phyloP scores from a whole-genome alignment of 1,139 yeast species.

The Yamadazyma songkhlaensis region DNA sequence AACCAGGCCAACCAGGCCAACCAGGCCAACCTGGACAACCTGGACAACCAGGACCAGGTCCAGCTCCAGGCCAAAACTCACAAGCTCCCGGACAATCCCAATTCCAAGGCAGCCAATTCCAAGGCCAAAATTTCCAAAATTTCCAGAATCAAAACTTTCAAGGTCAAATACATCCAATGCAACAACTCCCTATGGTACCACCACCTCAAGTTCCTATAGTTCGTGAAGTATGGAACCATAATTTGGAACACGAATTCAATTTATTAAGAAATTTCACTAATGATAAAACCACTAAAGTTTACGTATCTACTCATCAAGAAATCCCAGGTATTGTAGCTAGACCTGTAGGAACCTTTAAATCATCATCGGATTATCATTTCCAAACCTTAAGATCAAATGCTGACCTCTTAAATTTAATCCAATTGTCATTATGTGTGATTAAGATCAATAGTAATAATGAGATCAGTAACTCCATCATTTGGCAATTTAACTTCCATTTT shows the following conservation, averaged over 20 bases:
- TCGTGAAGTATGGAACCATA: slow-evolving; percentile 82
- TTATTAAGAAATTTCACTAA: slow-evolving; percentile 64
- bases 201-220: slow-evolving; percentile 34
- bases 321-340: slow-evolving; percentile 96
- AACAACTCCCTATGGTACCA: slow-evolving; percentile 6
- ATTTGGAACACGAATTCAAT: slow-evolving; percentile 78
- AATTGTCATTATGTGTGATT: slow-evolving; percentile 80
- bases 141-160: slow-evolving; percentile 8
- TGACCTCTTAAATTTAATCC: slow-evolving; percentile 81
- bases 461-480: slow-evolving; percentile 63
- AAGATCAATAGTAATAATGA: slow-evolving; percentile 67
- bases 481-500: slow-evolving; percentile 94
- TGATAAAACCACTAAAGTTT: slow-evolving; percentile 56
- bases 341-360: slow-evolving; percentile 92
- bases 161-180: slow-evolving; percentile 3
- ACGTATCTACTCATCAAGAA: slow-evolving; percentile 81
- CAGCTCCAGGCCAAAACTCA: slow-evolving; percentile 8
- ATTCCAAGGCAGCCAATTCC: too few species aligned
- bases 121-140: background rate
- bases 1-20: slow-evolving; percentile 18
- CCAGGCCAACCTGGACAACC: slow-evolving; percentile 8
- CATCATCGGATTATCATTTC: slow-evolving; percentile 90
- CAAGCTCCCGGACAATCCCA: slow-evolving; percentile 5
- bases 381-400: slow-evolving; percentile 92
- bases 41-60: slow-evolving; percentile 5